phyloP scores from a whole-genome alignment of 495 filamentous ascomycete genomes.

The Friedmanniomyces endolithicus region DNA sequence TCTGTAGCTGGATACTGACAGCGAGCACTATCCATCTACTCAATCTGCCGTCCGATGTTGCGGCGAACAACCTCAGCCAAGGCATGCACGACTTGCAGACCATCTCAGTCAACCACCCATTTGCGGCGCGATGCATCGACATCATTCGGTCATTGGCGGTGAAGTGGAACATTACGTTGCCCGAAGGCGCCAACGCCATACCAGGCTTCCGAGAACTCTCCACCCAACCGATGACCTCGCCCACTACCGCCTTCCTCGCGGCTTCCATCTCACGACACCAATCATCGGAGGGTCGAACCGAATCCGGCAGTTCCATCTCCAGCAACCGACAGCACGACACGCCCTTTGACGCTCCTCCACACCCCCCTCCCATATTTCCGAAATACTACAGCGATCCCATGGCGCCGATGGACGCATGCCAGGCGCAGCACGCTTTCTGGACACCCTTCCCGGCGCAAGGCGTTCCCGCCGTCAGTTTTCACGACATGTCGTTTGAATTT shows the following conservation, averaged over 20 bases:
- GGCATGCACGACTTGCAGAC: constrained; percentile 38
- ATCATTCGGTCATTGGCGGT: constrained; percentile 43
- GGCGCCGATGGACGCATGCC: constrained; percentile 2
- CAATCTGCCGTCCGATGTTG: constrained; percentile 18
- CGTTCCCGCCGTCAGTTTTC: constrained; percentile 9
- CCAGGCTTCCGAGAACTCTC: neutral
- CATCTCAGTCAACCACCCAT: constrained; percentile 47
- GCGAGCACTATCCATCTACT: constrained; percentile 46
- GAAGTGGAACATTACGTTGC: constrained; percentile 42
- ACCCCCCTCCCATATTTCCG: neutral
- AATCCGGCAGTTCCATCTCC: constrained; percentile 2
- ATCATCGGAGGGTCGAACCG: neutral
- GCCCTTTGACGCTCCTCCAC: constrained; percentile 8
- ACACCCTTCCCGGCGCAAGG: constrained; percentile 24
- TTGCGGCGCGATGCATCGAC: constrained; percentile 45
- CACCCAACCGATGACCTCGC: neutral
- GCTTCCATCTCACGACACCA: constrained; percentile 9
- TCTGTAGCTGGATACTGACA: constrained; percentile 49
- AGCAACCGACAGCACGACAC: neutral
- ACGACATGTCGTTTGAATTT: constrained; percentile 3
- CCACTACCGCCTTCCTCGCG: constrained; percentile 10
- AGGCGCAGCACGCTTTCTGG: constrained; percentile 25
- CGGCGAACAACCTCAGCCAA: constrained; percentile 22
- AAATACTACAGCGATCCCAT: constrained; percentile 9
- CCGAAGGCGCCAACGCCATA: constrained; percentile 8